Evolutionary conservation across 225 moss, liverwort and hornwort genomes (phyloP).

Genomic region (Physcomitrellopsis africana): DNA sequence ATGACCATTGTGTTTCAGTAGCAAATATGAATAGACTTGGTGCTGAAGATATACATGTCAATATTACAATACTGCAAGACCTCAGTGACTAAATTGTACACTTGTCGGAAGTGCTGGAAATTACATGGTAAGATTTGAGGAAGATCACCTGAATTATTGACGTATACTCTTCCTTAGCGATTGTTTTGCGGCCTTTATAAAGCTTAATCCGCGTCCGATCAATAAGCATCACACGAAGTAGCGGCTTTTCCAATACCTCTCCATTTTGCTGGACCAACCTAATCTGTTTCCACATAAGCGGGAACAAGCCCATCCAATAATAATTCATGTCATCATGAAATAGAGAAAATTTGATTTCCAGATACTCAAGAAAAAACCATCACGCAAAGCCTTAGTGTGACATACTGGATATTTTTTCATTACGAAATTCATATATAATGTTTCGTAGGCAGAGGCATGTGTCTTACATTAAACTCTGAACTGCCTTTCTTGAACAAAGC

Average conservation of each 20-base stretch:
- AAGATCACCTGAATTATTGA: slow-evolving; percentile 52
- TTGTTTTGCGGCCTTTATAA: slow-evolving; percentile 64
- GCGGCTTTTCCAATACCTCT: slow-evolving; percentile 72
- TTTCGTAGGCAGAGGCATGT: neutral
- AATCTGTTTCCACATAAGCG: slow-evolving; percentile 41
- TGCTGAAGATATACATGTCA: neutral
- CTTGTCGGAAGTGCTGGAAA: neutral
- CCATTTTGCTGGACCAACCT: slow-evolving; percentile 89
- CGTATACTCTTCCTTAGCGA: slow-evolving; percentile 79
- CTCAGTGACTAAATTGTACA: neutral
- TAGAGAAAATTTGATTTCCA: neutral
- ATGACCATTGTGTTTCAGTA: neutral
- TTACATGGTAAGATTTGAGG: slow-evolving; percentile 27
- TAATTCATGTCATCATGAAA: slow-evolving; percentile 8
- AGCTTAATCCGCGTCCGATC: slow-evolving; percentile 81
- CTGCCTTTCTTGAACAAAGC: slow-evolving; percentile 82
- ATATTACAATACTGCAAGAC: neutral
- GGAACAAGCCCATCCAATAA: slow-evolving; percentile 25
- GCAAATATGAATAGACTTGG: neutral
- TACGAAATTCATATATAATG: neutral
- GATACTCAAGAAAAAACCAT: neutral
- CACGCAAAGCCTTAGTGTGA: neutral
- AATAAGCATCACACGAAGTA: slow-evolving; percentile 74
- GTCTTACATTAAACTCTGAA: slow-evolving; percentile 79
- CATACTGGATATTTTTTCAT: neutral